phyloP scores from a whole-genome alignment of 164 flowering plant species.

The Tetracentron sinense region DNA sequence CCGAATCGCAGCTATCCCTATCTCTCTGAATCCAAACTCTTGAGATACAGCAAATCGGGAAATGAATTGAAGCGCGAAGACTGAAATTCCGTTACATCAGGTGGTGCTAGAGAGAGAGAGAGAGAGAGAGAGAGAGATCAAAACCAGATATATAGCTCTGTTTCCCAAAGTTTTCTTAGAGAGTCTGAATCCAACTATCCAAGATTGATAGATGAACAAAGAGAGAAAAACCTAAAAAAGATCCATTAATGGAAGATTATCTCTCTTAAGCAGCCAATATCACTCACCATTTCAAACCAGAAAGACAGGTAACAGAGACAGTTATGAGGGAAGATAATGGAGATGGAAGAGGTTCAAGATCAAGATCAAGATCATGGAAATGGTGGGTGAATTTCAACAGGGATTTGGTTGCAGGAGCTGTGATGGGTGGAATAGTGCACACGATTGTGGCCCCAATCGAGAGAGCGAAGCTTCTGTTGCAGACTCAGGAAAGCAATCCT shows the following conservation, averaged over 20 bases:
- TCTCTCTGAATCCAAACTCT: no score
- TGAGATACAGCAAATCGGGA: no score
- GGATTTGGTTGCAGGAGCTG: conserved; percentile 86
- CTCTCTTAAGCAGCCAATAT: background rate
- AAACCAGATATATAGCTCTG: no score
- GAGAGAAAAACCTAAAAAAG: background rate
- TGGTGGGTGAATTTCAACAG: conserved; percentile 53
- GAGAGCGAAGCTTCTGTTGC: conserved; percentile 84
- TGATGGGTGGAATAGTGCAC: conserved; percentile 89
- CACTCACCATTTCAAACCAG: background rate
- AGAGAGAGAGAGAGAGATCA: background rate
- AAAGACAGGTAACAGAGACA: conserved; percentile 6
- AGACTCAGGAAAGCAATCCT: conserved; percentile 91
- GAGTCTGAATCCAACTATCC: no score
- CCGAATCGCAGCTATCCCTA: no score
- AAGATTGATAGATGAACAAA: no score
- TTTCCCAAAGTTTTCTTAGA: no score
- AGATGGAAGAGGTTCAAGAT: background rate
- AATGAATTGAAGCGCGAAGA: conserved; percentile 4
- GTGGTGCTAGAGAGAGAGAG: background rate
- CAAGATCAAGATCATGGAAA: conserved; percentile 8
- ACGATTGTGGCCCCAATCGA: conserved; percentile 96
- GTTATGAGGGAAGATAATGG: conserved; percentile 17
- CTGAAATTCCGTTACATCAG: conserved; percentile 6
- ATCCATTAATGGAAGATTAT: background rate